phyloP scores from a whole-genome alignment of 176 grass and related monocot genomes.

The Eragrostis curvula region DNA sequence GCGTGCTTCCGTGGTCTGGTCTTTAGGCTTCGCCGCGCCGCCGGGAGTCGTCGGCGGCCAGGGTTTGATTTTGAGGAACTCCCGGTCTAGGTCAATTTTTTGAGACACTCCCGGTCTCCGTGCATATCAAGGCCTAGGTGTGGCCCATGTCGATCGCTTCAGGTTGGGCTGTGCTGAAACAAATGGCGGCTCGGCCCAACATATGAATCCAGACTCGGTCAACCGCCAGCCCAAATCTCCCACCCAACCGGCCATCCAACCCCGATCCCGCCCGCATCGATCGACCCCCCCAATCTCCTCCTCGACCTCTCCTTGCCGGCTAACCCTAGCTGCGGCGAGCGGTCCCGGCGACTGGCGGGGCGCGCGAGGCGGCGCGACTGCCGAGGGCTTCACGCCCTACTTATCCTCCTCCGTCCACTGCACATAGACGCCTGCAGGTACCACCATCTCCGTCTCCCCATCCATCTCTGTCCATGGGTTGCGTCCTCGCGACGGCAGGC shows the following conservation, averaged over 20 bases:
- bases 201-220: background rate
- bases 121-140: too few relatives aligned
- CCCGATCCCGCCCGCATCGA: conserved; percentile 12
- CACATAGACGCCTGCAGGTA: background rate
- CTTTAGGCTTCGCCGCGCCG: too few relatives aligned
- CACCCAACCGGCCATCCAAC: background rate
- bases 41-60: too few relatives aligned
- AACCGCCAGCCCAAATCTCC: background rate
- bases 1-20: too few relatives aligned
- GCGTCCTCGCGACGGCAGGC: background rate
- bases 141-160: too few relatives aligned
- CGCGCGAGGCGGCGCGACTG: background rate
- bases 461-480: background rate
- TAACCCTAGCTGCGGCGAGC: conserved; percentile 36
- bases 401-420: background rate
- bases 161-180: background rate
- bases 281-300: background rate
- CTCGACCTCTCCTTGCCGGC: conserved; percentile 9
- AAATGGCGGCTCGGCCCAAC: background rate
- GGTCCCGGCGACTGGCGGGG: background rate
- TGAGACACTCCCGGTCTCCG: too few relatives aligned
- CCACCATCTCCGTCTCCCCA: background rate
- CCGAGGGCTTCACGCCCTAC: background rate
- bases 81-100: too few relatives aligned
- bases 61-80: too few relatives aligned